Conservation (phyloP, 495 filamentous ascomycete genomes). For the Talaromyces adpressus region DNA sequence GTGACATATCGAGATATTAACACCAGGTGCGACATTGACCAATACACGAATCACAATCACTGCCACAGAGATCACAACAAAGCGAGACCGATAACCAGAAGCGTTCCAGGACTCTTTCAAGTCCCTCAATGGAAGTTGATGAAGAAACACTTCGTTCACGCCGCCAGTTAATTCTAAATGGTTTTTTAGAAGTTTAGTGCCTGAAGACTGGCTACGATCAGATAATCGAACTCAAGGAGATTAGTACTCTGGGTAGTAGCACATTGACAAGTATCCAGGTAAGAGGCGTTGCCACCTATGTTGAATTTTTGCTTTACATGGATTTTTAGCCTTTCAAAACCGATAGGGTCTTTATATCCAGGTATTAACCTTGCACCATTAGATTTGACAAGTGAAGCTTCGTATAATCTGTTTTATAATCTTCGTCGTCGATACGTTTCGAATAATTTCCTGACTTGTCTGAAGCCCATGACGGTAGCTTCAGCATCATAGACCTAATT, state of each 20-base stretch:
- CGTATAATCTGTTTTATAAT: neutral
- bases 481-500: neutral
- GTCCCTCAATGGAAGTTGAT: slow-evolving; percentile 48
- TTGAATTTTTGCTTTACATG: too few relatives aligned
- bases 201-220: too few relatives aligned
- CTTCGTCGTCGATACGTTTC: neutral
- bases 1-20: neutral
- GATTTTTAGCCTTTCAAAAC: too few relatives aligned
- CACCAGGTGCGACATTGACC: neutral
- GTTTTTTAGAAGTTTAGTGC: too few relatives aligned
- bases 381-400: neutral
- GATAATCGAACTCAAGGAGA: neutral
- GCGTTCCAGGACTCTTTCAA: slow-evolving; percentile 56
- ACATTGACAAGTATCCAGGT: too few relatives aligned
- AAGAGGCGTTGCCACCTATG: too few relatives aligned
- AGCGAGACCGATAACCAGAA: slow-evolving; percentile 65
- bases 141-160: neutral
- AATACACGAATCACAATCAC: neutral
- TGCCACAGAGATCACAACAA: slow-evolving; percentile 70
- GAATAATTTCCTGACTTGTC: neutral
- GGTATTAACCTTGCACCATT: too few relatives aligned
- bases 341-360: too few relatives aligned
- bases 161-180: neutral
- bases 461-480: neutral
- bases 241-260: too few relatives aligned